Evolutionary conservation across 106 monocot species (phyloP).

Genomic region (Dendrobium chrysotoxum): DNA sequence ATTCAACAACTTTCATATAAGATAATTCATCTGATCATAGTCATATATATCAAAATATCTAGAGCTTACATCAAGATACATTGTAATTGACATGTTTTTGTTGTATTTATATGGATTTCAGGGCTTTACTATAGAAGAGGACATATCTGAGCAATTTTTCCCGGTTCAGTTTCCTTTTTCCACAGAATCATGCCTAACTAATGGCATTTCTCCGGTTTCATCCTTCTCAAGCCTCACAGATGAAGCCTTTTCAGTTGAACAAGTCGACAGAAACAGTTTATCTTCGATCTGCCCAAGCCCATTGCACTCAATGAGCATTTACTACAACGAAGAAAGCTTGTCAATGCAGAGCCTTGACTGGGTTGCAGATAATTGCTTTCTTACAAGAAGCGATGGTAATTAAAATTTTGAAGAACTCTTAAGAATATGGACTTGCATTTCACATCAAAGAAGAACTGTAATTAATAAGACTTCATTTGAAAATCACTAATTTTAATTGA

Average conservation of each 20-base stretch:
- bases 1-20: background rate
- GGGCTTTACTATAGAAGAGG: background rate
- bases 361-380: background rate
- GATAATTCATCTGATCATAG: background rate
- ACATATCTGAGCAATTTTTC: background rate
- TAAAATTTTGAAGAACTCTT: background rate
- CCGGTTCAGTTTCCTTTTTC: constrained; percentile 1
- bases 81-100: background rate
- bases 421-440: too few species aligned
- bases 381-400: background rate
- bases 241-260: background rate
- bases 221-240: background rate
- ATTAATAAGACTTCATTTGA: background rate
- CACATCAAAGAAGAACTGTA: background rate
- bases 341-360: background rate
- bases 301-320: background rate
- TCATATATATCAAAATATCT: background rate
- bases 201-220: constrained; percentile 13
- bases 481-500: background rate
- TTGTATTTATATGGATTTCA: background rate
- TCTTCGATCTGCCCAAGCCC: constrained; percentile 4
- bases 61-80: background rate
- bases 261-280: background rate
- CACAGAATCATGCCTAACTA: constrained; percentile 1
- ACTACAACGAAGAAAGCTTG: constrained; percentile 5